These are phyloP conservation scores for barrel medic (Medicago truncatula) DNA, from an alignment of 306 rosid species.

Conservation along the genomic window DNA sequence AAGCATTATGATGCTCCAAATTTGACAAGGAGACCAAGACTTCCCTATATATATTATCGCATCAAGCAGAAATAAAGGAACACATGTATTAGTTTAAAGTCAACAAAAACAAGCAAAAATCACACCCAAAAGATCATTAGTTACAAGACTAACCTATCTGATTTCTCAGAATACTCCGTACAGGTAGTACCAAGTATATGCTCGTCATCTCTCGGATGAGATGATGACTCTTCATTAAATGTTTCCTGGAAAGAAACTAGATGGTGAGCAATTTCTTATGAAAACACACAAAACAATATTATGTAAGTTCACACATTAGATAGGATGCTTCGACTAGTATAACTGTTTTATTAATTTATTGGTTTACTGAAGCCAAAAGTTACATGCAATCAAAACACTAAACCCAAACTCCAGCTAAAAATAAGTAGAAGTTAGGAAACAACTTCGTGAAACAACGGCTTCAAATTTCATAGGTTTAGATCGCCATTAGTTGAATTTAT, in stretches of 20 bases:
- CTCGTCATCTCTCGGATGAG: constrained; percentile 37
- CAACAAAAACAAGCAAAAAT: background rate
- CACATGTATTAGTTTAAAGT: background rate
- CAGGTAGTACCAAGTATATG: constrained; percentile 27
- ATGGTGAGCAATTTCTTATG: background rate
- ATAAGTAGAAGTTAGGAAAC: background rate
- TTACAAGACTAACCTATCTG: constrained; percentile 63
- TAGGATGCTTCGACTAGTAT: constrained; percentile 3
- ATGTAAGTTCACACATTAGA: constrained; percentile 11
- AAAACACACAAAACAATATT: constrained; percentile 6
- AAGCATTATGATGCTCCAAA: constrained; percentile 47
- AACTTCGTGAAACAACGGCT: background rate
- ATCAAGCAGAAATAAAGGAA: constrained; percentile 29
- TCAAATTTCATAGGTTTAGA: background rate
- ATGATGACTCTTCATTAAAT: constrained; percentile 34
- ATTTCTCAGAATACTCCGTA: constrained; percentile 45
- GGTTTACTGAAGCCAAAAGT: background rate
- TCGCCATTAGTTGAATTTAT: constrained; percentile 1
- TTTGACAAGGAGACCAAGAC: constrained; percentile 53
- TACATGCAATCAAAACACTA: background rate
- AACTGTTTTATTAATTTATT: background rate
- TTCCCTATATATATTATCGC: constrained; percentile 60
- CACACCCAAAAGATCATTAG: constrained; percentile 1
- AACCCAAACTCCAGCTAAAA: background rate
- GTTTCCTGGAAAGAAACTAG: constrained; percentile 42